phyloP scores from a whole-genome alignment of 768 basidiomycete genomes.

The Porpolomopsis calyptriformis region DNA sequence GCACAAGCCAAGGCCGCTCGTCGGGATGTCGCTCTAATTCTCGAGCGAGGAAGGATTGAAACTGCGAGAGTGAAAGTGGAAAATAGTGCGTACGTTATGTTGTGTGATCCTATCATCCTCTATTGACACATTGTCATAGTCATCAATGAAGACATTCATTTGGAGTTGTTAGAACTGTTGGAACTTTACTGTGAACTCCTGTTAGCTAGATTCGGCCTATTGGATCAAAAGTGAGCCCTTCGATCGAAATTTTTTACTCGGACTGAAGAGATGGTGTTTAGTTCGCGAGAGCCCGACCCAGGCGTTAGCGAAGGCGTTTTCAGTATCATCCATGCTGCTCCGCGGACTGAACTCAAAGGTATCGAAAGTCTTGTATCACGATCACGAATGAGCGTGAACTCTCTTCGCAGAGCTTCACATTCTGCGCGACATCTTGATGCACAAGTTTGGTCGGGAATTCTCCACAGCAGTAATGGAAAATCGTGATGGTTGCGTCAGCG shows the following conservation, averaged over 20 bases:
- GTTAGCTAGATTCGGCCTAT: constrained; percentile 79
- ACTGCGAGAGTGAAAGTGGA: constrained; percentile 81
- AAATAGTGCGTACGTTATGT: constrained; percentile 42
- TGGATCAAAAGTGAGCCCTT: constrained; percentile 71
- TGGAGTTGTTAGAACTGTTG: constrained; percentile 83
- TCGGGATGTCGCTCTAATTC: constrained; percentile 68
- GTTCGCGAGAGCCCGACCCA: constrained; percentile 77
- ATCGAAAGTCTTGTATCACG: neutral
- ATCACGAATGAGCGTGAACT: neutral
- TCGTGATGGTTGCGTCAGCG: constrained; percentile 66
- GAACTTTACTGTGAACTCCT: constrained; percentile 95
- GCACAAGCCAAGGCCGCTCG: constrained; percentile 64
- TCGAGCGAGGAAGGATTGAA: constrained; percentile 75
- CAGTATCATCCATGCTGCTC: constrained; percentile 83
- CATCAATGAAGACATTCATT: constrained; percentile 75
- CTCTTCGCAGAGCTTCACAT: constrained; percentile 67
- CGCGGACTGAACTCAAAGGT: constrained; percentile 87
- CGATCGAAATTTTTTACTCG: constrained; percentile 6
- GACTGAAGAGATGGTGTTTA: constrained; percentile 20
- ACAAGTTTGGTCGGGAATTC: constrained; percentile 91
- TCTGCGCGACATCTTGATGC: constrained; percentile 87
- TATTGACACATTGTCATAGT: constrained; percentile 30
- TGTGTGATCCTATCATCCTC: neutral
- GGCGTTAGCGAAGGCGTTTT: constrained; percentile 80
- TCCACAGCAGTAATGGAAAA: constrained; percentile 82